phyloP scores from a whole-genome alignment of 106 monocot genomes.

The Xerophyta viscosa region DNA sequence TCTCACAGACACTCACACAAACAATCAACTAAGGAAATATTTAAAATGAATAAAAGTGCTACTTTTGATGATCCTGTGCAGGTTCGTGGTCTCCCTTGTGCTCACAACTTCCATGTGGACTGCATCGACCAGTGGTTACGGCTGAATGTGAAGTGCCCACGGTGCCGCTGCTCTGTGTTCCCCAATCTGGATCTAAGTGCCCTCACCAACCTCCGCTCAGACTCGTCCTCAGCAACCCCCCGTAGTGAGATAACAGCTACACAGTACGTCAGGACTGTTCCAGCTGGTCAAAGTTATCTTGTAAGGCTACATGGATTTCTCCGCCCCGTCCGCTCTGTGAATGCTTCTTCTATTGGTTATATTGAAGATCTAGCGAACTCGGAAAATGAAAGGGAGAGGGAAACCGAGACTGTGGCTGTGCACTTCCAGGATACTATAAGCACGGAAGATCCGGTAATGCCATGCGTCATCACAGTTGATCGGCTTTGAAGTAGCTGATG shows the following conservation, averaged over 20 bases:
- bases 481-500: slow-evolving; percentile 10
- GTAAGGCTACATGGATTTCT: slow-evolving; percentile 62
- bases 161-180: slow-evolving; percentile 95
- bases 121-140: slow-evolving; percentile 98
- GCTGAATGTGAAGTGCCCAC: slow-evolving; percentile 90
- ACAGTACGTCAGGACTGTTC: slow-evolving; percentile 35
- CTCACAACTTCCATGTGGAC: slow-evolving; percentile 97
- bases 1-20: too few species aligned
- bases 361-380: background rate
- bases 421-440: slow-evolving; percentile 7
- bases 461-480: slow-evolving; percentile 14
- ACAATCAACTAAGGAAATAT: too few species aligned
- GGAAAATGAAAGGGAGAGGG: slow-evolving; percentile 23
- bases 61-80: slow-evolving; percentile 10
- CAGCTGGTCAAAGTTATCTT: slow-evolving; percentile 56
- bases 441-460: slow-evolving; percentile 4
- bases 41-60: too few species aligned
- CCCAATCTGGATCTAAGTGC: slow-evolving; percentile 95
- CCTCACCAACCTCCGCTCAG: slow-evolving; percentile 53
- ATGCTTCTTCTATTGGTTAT: background rate
- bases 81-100: slow-evolving; percentile 97
- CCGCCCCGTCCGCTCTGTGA: slow-evolving; percentile 24
- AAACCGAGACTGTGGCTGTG: too few species aligned
- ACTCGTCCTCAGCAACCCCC: slow-evolving; percentile 24
- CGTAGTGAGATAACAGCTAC: slow-evolving; percentile 21